phyloP scores from a whole-genome alignment of 2,329 filamentous ascomycete genomes.

The Aspergillus ustus region DNA sequence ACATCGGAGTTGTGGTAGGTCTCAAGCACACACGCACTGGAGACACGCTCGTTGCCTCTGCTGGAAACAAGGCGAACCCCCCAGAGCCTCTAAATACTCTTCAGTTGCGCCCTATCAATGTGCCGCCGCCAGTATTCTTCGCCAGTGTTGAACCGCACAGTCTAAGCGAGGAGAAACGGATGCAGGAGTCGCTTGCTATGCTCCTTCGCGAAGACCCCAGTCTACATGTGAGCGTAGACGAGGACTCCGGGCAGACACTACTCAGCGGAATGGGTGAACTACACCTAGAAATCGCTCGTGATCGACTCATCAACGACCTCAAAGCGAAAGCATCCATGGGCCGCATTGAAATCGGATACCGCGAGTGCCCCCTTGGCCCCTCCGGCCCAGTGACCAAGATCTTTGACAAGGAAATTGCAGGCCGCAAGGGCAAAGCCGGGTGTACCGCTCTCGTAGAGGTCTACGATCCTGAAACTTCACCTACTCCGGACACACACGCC shows the following conservation, averaged over 20 bases:
- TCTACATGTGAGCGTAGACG: slow-evolving; percentile 79
- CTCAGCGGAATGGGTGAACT: slow-evolving; percentile 96
- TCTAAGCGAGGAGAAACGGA: slow-evolving; percentile 75
- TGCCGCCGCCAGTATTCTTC: slow-evolving; percentile 94
- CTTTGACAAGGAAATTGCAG: slow-evolving; percentile 80
- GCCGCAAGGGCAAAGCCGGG: slow-evolving; percentile 76
- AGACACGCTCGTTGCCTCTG: slow-evolving; percentile 82
- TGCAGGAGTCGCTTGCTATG: slow-evolving; percentile 75
- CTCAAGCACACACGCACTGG: slow-evolving; percentile 91
- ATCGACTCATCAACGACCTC: slow-evolving; percentile 85
- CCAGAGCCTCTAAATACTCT: slow-evolving; percentile 72
- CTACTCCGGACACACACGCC: slow-evolving; percentile 26
- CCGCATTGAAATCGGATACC: slow-evolving; percentile 92
- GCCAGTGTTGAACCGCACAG: slow-evolving; percentile 86
- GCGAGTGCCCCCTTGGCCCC: slow-evolving; percentile 72
- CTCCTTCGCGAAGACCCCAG: slow-evolving; percentile 92
- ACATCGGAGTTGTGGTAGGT: slow-evolving; percentile 92
- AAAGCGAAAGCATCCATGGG: slow-evolving; percentile 86
- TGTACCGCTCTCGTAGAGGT: slow-evolving; percentile 73
- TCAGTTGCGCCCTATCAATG: slow-evolving; percentile 83
- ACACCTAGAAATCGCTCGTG: slow-evolving; percentile 89
- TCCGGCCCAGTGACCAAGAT: slow-evolving; percentile 63
- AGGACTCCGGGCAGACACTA: slow-evolving; percentile 90
- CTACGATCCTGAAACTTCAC: slow-evolving; percentile 43
- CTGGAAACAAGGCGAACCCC: slow-evolving; percentile 66